These are phyloP conservation scores for Microstegium vimineum DNA, from an alignment of 176 grass and related monocot genomes.

Conservation along the genomic window DNA sequence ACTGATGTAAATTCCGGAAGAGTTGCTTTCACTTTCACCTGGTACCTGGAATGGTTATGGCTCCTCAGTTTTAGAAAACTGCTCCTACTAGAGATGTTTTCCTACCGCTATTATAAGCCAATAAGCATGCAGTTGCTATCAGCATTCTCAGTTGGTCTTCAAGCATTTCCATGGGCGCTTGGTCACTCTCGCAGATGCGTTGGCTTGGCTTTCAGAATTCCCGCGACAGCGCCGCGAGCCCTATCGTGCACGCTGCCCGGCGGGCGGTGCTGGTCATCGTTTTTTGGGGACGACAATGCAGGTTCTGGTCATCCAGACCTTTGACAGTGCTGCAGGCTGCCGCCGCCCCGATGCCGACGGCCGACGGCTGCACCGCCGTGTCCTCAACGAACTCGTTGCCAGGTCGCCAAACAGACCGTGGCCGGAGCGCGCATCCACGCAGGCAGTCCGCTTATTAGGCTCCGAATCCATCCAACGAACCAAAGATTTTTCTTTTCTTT, in stretches of 20 bases:
- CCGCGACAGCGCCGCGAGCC: not conserved
- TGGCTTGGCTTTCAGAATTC: not conserved
- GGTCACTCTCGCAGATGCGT: not conserved
- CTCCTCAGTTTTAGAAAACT: not conserved
- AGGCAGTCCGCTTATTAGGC: not conserved
- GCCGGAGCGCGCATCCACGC: not conserved
- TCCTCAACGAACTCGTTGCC: not conserved
- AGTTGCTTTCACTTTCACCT: not conserved
- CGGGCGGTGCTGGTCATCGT: not conserved
- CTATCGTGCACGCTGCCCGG: not conserved
- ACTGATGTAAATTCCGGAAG: slow-evolving; percentile 26
- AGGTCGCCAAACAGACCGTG: not conserved
- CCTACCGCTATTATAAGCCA: not conserved
- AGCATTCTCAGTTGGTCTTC: not conserved
- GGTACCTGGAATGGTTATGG: not conserved
- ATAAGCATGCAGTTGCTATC: not conserved
- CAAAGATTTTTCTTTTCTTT: not conserved
- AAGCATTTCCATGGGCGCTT: not conserved
- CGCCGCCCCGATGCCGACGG: not conserved
- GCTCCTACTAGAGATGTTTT: not conserved
- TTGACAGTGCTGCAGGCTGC: not conserved
- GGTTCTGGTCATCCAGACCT: not conserved
- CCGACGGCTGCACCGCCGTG: not conserved
- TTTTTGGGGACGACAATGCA: not conserved
- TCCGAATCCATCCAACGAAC: not conserved